Conservation (phyloP, 345 rosid genomes). For the Rhodamnia argentea region DNA sequence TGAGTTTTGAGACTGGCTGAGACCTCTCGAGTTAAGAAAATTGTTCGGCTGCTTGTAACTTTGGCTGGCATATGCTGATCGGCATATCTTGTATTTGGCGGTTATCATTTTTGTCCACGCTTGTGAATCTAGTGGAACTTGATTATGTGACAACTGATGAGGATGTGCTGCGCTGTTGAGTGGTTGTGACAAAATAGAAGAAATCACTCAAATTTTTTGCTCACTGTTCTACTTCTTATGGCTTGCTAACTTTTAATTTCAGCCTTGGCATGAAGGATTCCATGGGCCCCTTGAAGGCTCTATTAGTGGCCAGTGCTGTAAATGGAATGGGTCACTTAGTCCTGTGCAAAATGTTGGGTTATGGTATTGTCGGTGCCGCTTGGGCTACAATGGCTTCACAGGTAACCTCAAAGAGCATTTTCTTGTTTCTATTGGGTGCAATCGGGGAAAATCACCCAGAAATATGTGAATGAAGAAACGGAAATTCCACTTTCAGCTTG, state of each 20-base stretch:
- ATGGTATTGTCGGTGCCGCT: constrained; percentile 93
- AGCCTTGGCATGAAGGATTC: constrained; percentile 98
- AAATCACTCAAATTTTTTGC: background rate
- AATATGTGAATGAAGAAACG: background rate
- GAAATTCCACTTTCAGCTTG: background rate
- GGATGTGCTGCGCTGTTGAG: background rate
- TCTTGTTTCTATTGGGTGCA: background rate
- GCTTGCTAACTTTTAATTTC: constrained; percentile 4
- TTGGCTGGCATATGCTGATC: background rate
- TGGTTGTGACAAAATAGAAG: background rate
- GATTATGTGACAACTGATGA: background rate
- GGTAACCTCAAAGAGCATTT: constrained; percentile 16
- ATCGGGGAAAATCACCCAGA: background rate
- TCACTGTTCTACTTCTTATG: background rate
- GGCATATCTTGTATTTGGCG: background rate
- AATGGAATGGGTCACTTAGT: constrained; percentile 74
- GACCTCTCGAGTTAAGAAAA: background rate
- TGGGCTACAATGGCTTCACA: constrained; percentile 89
- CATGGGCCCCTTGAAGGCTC: constrained; percentile 89
- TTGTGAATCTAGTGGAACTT: background rate
- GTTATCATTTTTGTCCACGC: background rate
- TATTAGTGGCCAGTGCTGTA: constrained; percentile 64
- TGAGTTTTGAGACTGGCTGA: background rate
- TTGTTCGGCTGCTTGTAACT: background rate
- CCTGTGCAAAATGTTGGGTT: constrained; percentile 68